Evolutionary conservation across 129 eudicot species (phyloP).

Genomic region (Glebionis coronaria): DNA sequence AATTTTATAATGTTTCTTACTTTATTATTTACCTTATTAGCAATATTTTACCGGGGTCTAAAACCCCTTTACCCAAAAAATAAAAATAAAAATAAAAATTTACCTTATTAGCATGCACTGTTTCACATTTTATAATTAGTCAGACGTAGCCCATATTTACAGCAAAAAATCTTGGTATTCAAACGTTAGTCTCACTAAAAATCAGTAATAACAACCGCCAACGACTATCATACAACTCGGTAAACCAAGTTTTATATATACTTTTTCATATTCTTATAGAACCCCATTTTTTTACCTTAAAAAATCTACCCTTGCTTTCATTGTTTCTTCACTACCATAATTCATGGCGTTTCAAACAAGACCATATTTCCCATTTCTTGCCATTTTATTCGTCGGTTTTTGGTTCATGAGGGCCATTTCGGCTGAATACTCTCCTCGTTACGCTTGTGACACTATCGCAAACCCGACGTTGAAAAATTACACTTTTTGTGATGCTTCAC

Average conservation of each 20-base stretch:
- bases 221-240: conserved; percentile 15
- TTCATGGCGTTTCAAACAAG: conserved; percentile 22
- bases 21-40: too few relatives aligned
- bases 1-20: too few relatives aligned
- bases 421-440: conserved; percentile 19
- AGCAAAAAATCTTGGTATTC: conserved; percentile 19
- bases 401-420: neutral
- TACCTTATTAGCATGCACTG: too few relatives aligned
- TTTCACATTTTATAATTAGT: conserved; percentile 11
- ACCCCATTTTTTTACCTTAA: conserved; percentile 10
- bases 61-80: too few relatives aligned
- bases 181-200: conserved; percentile 12
- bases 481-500: conserved; percentile 33
- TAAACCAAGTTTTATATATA: conserved; percentile 5
- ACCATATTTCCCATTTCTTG: neutral
- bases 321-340: neutral
- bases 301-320: neutral
- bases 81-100: too few relatives aligned
- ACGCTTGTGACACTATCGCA: conserved; percentile 34
- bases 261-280: neutral
- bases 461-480: conserved; percentile 27
- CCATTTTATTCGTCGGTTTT: conserved; percentile 10
- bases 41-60: too few relatives aligned
- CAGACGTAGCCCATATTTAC: conserved; percentile 19
- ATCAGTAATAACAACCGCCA: conserved; percentile 24